Evolutionary conservation across 1,284 basidiomycete genomes (phyloP).

Genomic region (Ceraceosorus guamensis): DNA sequence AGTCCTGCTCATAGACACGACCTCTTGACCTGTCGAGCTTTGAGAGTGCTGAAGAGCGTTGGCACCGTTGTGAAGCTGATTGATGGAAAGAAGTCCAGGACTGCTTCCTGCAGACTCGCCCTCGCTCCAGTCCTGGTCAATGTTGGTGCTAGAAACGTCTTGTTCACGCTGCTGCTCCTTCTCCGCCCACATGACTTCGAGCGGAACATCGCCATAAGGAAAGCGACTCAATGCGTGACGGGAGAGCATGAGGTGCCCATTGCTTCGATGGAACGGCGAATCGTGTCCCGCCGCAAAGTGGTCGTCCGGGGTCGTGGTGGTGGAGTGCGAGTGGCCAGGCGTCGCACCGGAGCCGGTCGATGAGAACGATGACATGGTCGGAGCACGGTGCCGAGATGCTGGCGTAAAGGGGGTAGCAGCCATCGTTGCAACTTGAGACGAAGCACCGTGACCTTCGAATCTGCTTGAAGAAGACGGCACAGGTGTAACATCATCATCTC

Average conservation of each 20-base stretch:
- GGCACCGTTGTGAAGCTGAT: neutral
- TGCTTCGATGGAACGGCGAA: neutral
- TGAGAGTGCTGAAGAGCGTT: neutral
- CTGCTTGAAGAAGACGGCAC: slow-evolving; percentile 25
- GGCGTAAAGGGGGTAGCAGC: slow-evolving; percentile 19
- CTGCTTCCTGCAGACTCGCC: neutral
- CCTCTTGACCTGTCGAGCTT: neutral
- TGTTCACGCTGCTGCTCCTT: neutral
- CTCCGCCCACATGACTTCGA: neutral
- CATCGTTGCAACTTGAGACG: slow-evolving; percentile 10
- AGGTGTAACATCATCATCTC: slow-evolving; percentile 21
- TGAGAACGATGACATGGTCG: neutral
- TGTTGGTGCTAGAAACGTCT: neutral
- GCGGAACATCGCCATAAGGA: neutral
- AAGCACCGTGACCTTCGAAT: slow-evolving; percentile 17
- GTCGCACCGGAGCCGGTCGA: slow-evolving; percentile 6
- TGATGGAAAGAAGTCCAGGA: neutral
- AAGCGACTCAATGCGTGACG: neutral
- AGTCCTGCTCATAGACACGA: neutral
- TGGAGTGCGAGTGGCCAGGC: slow-evolving; percentile 23
- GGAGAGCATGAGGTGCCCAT: neutral
- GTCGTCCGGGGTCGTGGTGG: slow-evolving; percentile 20
- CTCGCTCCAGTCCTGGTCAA: neutral
- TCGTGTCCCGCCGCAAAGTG: neutral
- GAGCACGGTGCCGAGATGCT: neutral